Percentiles rank a stretch among this genome's conserved stretches.
These are phyloP conservation scores for Albugo laibachii DNA, from an alignment of 352 stramenopile genomes.

Conservation along the genomic window DNA sequence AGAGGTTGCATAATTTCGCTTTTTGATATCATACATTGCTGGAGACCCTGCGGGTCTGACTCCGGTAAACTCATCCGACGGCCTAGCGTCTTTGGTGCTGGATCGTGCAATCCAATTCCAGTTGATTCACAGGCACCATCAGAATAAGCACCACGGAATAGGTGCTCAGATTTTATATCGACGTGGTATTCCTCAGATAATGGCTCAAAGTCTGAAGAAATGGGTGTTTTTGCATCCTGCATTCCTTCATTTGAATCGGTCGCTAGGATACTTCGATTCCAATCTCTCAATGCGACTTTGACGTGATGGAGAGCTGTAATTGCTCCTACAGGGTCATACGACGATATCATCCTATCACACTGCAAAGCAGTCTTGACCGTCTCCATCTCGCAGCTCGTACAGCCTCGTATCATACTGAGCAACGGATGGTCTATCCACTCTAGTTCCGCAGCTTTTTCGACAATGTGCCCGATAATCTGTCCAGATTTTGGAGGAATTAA, in stretches of 20 bases:
- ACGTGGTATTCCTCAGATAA: conserved; percentile 11
- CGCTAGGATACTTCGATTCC: conserved; percentile 3
- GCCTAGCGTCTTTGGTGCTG: conserved; percentile 7
- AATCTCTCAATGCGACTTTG: conserved; percentile 9
- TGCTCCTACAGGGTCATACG: background rate
- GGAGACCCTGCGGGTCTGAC: background rate
- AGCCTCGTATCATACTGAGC: background rate
- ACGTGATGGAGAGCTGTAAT: conserved; percentile 17
- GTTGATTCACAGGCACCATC: background rate
- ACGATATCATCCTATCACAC: background rate
- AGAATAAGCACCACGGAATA: background rate
- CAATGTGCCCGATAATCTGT: conserved; percentile 41
- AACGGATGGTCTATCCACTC: background rate
- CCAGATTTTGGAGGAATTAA: conserved; percentile 43
- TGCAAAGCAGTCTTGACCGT: background rate
- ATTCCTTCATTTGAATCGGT: conserved; percentile 11
- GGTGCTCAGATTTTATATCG: conserved; percentile 10
- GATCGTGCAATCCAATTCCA: background rate
- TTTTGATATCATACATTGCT: conserved; percentile 8
- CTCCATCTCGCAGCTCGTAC: background rate
- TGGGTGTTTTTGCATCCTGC: conserved; percentile 35
- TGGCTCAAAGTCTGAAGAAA: conserved; percentile 25
- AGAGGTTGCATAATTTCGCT: conserved; percentile 8
- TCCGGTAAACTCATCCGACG: conserved; percentile 4
- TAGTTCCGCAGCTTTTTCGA: conserved; percentile 22